Evolutionary conservation across 805 yeast genomes (phyloP), one percentile per base, ranked within the genome.

Genomic region (Nakazawaea holstii): DNA sequence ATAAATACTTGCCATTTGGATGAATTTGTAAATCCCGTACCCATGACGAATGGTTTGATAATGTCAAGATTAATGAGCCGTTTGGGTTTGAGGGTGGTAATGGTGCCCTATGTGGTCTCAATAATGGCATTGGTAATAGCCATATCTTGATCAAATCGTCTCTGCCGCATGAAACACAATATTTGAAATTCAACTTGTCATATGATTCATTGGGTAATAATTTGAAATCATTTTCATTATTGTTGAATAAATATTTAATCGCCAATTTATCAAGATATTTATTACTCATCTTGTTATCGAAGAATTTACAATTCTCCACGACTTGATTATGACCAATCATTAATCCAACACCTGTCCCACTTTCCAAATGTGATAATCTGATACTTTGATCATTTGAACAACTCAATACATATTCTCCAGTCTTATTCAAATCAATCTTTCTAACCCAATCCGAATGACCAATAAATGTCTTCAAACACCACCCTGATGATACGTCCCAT

Each of bases 361-460:
- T 72, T 72, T 52, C 79, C 71, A 62, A 35, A 53, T 82, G 87
- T 0, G 89, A 76, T 26, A 89, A 63, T 56, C 95, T 66, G 1
- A 82, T 74, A 41, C 86, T 76, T 49, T 84, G 87, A 61, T 89
- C 97, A 55, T 84, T 84, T 4, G 95, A 86, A 33, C 90, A 85
- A 1, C 91, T 81, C 17, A 88, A 50, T 3, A 87, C 50, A 52
- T 74, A 85, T 40, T 79, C 82, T 2, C 83, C 84, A 38, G 67
- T 66, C 3, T 53, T 50, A 29, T 68, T 61, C 1, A 71, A 59
- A 52, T 82, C 88, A 2, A 89, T 53, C 9, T 78, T 70, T 49
- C 96, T 69, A 4, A 89, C 89, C 97, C 97, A 91, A 53, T 89
- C 96, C 8, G 87, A 76, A 63, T 91, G 97, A 1, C 91, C 92